Evolutionary conservation across 768 basidiomycete genomes (phyloP).

Genomic region (Tremella fuciformis): DNA sequence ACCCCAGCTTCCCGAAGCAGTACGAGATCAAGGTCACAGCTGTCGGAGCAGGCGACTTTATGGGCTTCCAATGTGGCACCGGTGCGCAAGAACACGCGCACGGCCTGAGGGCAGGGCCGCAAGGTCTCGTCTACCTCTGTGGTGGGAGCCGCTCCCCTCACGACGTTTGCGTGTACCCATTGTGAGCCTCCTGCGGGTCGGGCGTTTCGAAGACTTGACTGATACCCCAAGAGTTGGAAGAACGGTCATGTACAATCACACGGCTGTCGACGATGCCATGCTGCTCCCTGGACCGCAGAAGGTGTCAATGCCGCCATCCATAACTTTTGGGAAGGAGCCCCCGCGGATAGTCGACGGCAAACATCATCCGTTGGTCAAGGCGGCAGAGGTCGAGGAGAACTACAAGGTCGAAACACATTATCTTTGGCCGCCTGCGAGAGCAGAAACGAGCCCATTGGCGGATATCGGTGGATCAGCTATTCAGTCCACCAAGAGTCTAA

Average conservation of each 20-base stretch:
- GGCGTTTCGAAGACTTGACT: background rate
- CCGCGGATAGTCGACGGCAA: too few species aligned
- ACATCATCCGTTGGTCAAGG: too few species aligned
- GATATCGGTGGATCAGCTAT: too few species aligned
- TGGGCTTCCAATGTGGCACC: slow-evolving; percentile 13
- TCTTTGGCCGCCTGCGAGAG: too few species aligned
- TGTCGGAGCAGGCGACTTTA: slow-evolving; percentile 12
- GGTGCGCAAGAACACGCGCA: slow-evolving; percentile 3
- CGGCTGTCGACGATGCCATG: background rate
- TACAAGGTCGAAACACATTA: too few species aligned
- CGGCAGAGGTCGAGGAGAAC: too few species aligned
- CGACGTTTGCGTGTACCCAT: background rate
- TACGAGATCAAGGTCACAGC: background rate
- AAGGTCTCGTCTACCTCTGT: slow-evolving; percentile 12
- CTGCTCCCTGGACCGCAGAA: background rate
- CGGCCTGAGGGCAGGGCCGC: slow-evolving; percentile 1
- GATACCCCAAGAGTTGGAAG: background rate
- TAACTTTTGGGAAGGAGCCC: too few species aligned
- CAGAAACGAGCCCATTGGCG: too few species aligned
- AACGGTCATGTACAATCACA: background rate
- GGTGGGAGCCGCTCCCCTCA: slow-evolving; percentile 6
- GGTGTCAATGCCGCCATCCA: too few species aligned
- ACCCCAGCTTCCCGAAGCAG: background rate
- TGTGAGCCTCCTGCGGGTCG: background rate
- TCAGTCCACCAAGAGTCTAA: background rate